Percentiles rank a stretch among this genome's conserved stretches.
Evolutionary conservation across 148 eudicot species (phyloP).

Genomic region (Pharnaceum exiguum): DNA sequence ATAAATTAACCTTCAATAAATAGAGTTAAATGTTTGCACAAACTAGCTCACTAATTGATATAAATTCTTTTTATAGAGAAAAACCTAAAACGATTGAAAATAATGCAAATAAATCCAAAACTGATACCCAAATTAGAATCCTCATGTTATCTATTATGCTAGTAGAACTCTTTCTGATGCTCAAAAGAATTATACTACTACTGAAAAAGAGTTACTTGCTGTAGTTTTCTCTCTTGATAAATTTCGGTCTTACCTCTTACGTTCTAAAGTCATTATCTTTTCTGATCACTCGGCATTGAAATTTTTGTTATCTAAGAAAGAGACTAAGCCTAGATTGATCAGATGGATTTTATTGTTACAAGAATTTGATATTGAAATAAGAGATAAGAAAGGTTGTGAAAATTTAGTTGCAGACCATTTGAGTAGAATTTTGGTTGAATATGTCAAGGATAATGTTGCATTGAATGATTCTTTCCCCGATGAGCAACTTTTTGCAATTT

Average conservation of each 20-base stretch:
- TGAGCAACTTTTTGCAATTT: background rate
- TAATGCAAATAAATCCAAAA: too few relatives aligned
- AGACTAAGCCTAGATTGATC: background rate
- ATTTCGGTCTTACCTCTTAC: background rate
- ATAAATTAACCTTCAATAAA: too few relatives aligned
- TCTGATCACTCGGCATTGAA: background rate
- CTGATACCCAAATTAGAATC: background rate
- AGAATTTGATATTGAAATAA: background rate
- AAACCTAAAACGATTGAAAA: too few relatives aligned
- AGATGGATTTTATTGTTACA: background rate
- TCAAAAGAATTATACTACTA: background rate
- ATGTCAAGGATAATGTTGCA: too few relatives aligned
- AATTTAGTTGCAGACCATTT: background rate
- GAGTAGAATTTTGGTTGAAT: background rate
- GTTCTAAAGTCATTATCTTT: background rate
- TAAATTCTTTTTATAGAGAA: too few relatives aligned
- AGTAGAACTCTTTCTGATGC: background rate
- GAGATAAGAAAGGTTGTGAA: background rate
- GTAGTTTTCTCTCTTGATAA: background rate
- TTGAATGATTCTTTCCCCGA: background rate
- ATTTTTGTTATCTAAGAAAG: background rate
- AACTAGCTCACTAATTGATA: too few relatives aligned
- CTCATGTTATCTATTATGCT: background rate
- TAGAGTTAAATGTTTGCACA: too few relatives aligned
- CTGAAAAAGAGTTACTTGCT: background rate